Conservation (phyloP, 495 filamentous ascomycete species). For the Astrothelium subdiscretum region DNA sequence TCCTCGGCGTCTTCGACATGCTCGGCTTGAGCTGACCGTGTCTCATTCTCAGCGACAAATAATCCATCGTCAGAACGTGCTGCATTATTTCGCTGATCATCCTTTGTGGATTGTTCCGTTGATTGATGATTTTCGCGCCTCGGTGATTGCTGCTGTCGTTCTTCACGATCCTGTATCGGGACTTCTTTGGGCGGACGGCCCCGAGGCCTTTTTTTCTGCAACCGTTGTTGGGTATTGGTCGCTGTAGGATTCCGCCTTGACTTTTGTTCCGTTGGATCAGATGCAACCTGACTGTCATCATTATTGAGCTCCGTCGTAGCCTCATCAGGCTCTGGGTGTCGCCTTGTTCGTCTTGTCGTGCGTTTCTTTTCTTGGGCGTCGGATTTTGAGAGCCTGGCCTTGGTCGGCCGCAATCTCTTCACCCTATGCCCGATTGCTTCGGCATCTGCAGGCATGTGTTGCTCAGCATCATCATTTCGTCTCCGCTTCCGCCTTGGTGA, state of each 20-base stretch:
- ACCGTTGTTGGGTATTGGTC: too few relatives aligned
- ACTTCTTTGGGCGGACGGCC: background rate
- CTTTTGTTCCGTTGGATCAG: too few relatives aligned
- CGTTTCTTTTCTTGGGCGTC: too few relatives aligned
- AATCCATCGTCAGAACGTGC: background rate
- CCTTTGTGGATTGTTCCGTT: background rate
- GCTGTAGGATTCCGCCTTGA: too few relatives aligned
- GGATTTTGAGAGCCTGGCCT: too few relatives aligned
- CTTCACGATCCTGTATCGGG: background rate
- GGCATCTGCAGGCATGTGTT: too few relatives aligned
- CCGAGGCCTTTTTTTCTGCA: too few relatives aligned
- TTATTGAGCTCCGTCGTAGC: too few relatives aligned
- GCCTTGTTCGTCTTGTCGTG: too few relatives aligned
- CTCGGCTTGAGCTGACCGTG: background rate
- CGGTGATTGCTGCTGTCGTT: background rate
- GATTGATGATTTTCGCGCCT: background rate
- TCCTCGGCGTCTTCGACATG: background rate
- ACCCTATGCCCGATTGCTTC: too few relatives aligned
- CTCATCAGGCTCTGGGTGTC: background rate
- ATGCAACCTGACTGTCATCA: background rate
- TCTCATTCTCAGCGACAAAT: background rate
- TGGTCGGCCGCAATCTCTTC: too few relatives aligned
- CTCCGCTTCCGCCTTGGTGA: background rate
- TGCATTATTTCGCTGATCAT: background rate
- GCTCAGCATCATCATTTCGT: too few relatives aligned